A percentile compares a stretch with the other conserved stretches of the same genome.
These are phyloP conservation scores for Colletotrichum sp. DNA, from an alignment of 2,329 filamentous ascomycete genomes.

Conservation along the genomic window DNA sequence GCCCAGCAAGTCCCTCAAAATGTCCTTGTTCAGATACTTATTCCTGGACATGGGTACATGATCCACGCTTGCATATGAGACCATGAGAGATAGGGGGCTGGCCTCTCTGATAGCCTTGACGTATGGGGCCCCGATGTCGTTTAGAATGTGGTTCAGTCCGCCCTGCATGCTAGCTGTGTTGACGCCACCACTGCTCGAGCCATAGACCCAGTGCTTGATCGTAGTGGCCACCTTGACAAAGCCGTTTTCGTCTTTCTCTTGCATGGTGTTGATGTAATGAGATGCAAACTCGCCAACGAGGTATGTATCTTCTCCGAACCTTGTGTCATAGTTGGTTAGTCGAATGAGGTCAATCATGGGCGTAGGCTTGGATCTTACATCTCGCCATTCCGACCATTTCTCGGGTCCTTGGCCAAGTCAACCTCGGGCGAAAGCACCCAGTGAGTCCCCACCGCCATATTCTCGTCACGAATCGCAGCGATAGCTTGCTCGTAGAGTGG, in stretches of 20 bases:
- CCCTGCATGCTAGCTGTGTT: slow-evolving; percentile 35
- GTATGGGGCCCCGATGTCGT: slow-evolving; percentile 33
- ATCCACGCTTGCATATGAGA: slow-evolving; percentile 35
- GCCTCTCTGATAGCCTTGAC: slow-evolving; percentile 31
- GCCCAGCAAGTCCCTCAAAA: slow-evolving; percentile 29
- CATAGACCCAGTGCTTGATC: slow-evolving; percentile 41
- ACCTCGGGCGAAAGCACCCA: slow-evolving; percentile 38
- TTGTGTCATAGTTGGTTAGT: neutral
- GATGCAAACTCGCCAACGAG: slow-evolving; percentile 34
- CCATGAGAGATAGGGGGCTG: slow-evolving; percentile 32
- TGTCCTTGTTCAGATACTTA: slow-evolving; percentile 32
- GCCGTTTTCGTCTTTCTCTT: slow-evolving; percentile 33
- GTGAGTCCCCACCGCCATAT: slow-evolving; percentile 31
- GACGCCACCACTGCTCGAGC: slow-evolving; percentile 34
- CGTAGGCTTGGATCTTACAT: slow-evolving; percentile 11
- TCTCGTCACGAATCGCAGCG: slow-evolving; percentile 33
- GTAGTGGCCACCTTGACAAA: slow-evolving; percentile 38
- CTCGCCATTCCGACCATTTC: slow-evolving; percentile 27
- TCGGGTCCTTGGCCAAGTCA: slow-evolving; percentile 35
- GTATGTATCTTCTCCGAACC: slow-evolving; percentile 36
- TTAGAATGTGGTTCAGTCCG: slow-evolving; percentile 38
- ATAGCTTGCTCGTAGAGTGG: slow-evolving; percentile 30
- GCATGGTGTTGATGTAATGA: slow-evolving; percentile 37
- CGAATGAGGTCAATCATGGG: too few relatives aligned
- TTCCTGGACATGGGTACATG: slow-evolving; percentile 35